Base-by-base conservation (phyloP, 2,329 filamentous ascomycete genomes). In the Paecilomyces dactylethromorphus region DNA sequence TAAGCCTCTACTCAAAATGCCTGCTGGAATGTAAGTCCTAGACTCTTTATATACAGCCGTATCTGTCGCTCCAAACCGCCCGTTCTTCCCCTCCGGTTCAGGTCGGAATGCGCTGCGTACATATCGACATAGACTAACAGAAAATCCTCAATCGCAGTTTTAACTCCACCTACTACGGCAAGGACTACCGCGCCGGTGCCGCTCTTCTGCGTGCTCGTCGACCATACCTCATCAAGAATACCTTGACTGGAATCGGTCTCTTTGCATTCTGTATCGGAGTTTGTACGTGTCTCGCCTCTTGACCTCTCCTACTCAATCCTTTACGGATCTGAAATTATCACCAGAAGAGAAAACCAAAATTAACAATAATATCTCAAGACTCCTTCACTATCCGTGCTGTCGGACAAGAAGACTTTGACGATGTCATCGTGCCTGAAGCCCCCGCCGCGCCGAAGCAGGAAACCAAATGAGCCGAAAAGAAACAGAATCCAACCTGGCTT, bases 401-500 rank as follows among this genome's bases (percentile, higher is more conserved):
- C 70, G 91, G 93, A 51, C 94, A 97, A 77, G 94, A 97, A 75
- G 91, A 97, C 65, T 99, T 99, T 78, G 90, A 92, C 59, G 94
- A 99, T 72, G 92, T 97, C 67, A 87, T 91, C 72, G 88, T 97
- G 39, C 94, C 94, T 29, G 89, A 91, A 72, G 80, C 83, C 56
- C 88, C 90, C 54, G 74, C 77, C 12, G 54, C 63, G 29, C 35
- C 60, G 24, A 57, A 65, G 53, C 57, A 56, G 58, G 56, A 71
- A 61, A 65, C 72, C 60, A 66, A 72, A 65, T 69, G 63, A 60
- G 29, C 58, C 32, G 35, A 32, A 33, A 51, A 29, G 33, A 56
- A 35, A n/a, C 15, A 3, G 15, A 45, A 45, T n/a, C 39, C 10
- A 6, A n/a, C 39, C 15, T 35, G 22, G 7, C 10, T 29, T 22